Conservation (phyloP, 768 basidiomycete species). For the Xerocomus potaroensis region DNA sequence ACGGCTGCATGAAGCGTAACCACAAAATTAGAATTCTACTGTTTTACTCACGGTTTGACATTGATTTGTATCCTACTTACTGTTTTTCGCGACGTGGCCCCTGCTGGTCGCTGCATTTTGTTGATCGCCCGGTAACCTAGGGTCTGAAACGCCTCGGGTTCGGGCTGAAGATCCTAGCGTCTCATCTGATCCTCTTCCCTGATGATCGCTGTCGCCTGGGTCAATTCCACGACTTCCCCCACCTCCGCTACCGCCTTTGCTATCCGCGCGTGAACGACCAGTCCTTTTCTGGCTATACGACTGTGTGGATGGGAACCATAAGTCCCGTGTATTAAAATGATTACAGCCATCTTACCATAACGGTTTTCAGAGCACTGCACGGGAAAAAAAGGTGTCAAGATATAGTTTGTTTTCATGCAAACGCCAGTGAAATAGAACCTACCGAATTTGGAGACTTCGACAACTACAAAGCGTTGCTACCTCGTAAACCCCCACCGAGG, state of each 20-base stretch:
- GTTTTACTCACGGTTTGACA: slow-evolving; percentile 19
- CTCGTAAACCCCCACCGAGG: slow-evolving; percentile 90
- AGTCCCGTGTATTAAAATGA: slow-evolving; percentile 7
- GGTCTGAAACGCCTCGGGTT: slow-evolving; percentile 71
- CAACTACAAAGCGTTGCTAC: slow-evolving; percentile 90
- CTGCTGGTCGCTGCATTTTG: slow-evolving; percentile 20
- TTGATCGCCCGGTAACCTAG: slow-evolving; percentile 35
- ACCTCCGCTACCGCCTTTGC: slow-evolving; percentile 41
- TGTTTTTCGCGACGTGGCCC: slow-evolving; percentile 19
- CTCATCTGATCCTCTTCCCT: slow-evolving; percentile 32
- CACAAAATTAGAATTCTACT: slow-evolving; percentile 23
- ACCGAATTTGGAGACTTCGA: slow-evolving; percentile 87
- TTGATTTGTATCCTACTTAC: slow-evolving; percentile 26
- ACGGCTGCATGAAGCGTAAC: slow-evolving; percentile 18
- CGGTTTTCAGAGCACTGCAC: slow-evolving; percentile 69
- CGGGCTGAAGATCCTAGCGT: slow-evolving; percentile 31
- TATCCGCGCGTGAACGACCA: slow-evolving; percentile 45
- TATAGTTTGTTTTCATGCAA: no score
- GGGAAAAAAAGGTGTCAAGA: slow-evolving; percentile 4
- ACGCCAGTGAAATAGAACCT: slow-evolving; percentile 27
- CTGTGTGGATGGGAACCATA: slow-evolving; percentile 35
- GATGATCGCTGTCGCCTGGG: slow-evolving; percentile 35
- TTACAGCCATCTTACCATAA: slow-evolving; percentile 54
- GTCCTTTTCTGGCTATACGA: slow-evolving; percentile 75
- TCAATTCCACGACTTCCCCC: slow-evolving; percentile 35